These are phyloP conservation scores for Globisporangium spinosum DNA, from an alignment of 352 stramenopile genomes.

Conservation along the genomic window DNA sequence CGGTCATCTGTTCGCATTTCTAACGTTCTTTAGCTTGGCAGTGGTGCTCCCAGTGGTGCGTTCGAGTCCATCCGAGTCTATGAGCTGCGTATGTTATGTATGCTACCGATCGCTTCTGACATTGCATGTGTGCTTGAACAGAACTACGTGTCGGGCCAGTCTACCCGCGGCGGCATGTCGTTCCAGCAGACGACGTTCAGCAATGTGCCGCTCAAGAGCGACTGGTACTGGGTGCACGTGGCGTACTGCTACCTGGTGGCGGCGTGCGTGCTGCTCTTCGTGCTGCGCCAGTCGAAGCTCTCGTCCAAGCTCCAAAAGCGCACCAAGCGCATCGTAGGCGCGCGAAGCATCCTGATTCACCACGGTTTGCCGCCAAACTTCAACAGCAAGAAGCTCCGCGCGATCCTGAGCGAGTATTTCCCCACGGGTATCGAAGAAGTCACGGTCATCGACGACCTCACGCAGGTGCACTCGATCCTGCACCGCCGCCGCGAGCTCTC, in stretches of 20 bases:
- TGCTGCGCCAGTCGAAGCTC: constrained; percentile 44
- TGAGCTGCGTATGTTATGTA: background rate
- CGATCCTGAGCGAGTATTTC: constrained; percentile 39
- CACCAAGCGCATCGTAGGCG: constrained; percentile 66
- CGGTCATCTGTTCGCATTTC: constrained; percentile 51
- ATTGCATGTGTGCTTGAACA: constrained; percentile 15
- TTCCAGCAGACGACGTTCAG: constrained; percentile 82
- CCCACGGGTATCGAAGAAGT: constrained; percentile 51
- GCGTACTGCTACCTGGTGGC: constrained; percentile 73
- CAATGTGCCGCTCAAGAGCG: constrained; percentile 72
- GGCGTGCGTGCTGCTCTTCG: constrained; percentile 41
- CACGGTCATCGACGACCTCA: constrained; percentile 59
- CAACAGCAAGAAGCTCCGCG: constrained; percentile 40
- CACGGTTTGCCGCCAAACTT: constrained; percentile 48
- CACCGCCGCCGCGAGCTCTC: constrained; percentile 39
- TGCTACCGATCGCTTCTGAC: background rate
- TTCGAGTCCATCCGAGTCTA: background rate
- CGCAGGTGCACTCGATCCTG: constrained; percentile 53
- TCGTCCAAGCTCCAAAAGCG: constrained; percentile 41
- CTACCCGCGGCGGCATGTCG: constrained; percentile 27
- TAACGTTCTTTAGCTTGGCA: constrained; percentile 65
- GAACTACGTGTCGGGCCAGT: constrained; percentile 67
- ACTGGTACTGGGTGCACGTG: constrained; percentile 80
- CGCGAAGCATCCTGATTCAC: constrained; percentile 69
- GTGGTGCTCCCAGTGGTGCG: constrained; percentile 73